phyloP scores from a whole-genome alignment of 2,329 filamentous ascomycete species.

The Pseudopithomyces chartarum region DNA sequence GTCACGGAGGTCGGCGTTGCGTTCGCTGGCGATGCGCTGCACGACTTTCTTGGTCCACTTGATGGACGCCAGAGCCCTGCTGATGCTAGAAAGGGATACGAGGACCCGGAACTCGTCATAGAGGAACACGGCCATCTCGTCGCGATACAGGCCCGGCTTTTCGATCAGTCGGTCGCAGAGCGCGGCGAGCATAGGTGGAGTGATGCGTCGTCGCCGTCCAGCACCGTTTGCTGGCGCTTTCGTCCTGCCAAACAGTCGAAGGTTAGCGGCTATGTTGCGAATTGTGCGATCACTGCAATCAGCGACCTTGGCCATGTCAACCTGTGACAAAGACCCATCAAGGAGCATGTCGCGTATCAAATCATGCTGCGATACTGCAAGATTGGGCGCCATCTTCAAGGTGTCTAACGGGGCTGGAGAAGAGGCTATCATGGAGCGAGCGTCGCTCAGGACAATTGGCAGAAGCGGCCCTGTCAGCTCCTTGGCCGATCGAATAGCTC shows the following conservation, averaged over 20 bases:
- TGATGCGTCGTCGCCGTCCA: slow-evolving; percentile 3
- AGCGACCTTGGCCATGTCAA: slow-evolving; percentile 2
- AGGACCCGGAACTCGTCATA: slow-evolving; percentile 28
- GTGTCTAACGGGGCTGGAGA: background rate
- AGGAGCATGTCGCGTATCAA: too few species aligned
- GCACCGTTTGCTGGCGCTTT: slow-evolving; percentile 8
- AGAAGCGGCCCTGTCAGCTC: background rate
- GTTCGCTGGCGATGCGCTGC: slow-evolving; percentile 38
- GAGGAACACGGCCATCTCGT: slow-evolving; percentile 32
- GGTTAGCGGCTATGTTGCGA: slow-evolving; percentile 3
- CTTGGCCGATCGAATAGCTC: background rate
- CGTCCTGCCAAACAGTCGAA: slow-evolving; percentile 8
- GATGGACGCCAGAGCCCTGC: slow-evolving; percentile 22
- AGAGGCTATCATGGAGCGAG: background rate
- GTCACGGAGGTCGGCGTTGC: slow-evolving; percentile 40
- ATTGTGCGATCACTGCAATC: slow-evolving; percentile 6
- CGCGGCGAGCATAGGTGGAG: slow-evolving; percentile 4
- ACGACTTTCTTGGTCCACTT: slow-evolving; percentile 38
- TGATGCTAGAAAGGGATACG: slow-evolving; percentile 22
- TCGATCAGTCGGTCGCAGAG: slow-evolving; percentile 5
- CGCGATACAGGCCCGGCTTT: slow-evolving; percentile 30
- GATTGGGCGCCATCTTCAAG: slow-evolving; percentile 2
- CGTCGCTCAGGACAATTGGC: background rate
- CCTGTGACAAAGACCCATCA: too few species aligned
- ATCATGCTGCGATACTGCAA: slow-evolving; percentile 1